These are phyloP conservation scores for Aspergillus fijiensis DNA, from an alignment of 2,329 filamentous ascomycete species.

Conservation along the genomic window DNA sequence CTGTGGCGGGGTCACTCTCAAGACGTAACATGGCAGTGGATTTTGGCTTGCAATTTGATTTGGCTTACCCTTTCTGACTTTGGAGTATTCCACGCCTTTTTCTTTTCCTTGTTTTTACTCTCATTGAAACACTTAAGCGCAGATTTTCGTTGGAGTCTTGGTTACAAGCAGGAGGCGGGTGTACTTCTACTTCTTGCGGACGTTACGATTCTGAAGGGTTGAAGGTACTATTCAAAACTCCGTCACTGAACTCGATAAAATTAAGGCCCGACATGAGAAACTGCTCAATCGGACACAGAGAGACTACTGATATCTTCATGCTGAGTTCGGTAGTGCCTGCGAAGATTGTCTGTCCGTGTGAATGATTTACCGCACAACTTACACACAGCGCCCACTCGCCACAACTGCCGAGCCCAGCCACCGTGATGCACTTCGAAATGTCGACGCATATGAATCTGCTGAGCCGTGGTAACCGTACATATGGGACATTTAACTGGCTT, in stretches of 20 bases:
- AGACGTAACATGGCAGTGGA: neutral
- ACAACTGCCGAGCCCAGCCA: conserved; percentile 4
- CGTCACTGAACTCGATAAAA: neutral
- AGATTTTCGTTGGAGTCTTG: neutral
- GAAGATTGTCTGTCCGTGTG: conserved; percentile 13
- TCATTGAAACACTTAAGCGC: neutral
- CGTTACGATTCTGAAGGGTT: neutral
- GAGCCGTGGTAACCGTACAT: conserved; percentile 4
- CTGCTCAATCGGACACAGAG: neutral
- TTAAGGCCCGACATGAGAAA: neutral
- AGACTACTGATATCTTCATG: conserved; percentile 2
- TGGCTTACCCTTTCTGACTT: neutral
- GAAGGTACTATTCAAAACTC: conserved; percentile 1
- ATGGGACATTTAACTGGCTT: conserved; percentile 12
- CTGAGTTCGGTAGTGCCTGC: conserved; percentile 7
- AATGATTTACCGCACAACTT: conserved; percentile 7
- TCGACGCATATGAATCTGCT: conserved; percentile 10
- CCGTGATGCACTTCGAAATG: conserved; percentile 4
- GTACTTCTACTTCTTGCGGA: conserved; percentile 3
- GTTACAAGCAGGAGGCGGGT: neutral
- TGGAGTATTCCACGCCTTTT: neutral
- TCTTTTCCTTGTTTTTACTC: neutral
- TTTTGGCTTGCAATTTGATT: neutral
- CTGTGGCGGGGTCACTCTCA: conserved; percentile 4
- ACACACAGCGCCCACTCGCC: conserved; percentile 4